A percentile compares a stretch with the other conserved stretches of the same genome.
phyloP scores from a whole-genome alignment of 768 basidiomycete genomes.

The Phlebiopsis gigantea region DNA sequence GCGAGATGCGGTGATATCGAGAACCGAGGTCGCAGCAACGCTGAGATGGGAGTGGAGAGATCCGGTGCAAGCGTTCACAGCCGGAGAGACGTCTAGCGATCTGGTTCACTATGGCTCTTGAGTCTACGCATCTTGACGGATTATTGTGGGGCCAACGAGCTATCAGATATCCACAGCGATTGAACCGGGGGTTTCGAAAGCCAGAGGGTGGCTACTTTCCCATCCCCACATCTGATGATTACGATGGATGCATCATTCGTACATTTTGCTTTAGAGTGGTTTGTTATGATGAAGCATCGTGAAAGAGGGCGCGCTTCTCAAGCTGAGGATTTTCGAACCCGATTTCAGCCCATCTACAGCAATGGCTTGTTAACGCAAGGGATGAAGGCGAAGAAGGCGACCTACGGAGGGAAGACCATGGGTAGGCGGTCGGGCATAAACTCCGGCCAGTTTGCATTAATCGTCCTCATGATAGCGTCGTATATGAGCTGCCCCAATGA shows the following conservation, averaged over 20 bases:
- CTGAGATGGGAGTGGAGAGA: too few species aligned
- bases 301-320: neutral
- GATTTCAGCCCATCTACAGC: constrained; percentile 9
- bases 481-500: constrained; percentile 53
- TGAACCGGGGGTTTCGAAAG: too few species aligned
- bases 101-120: too few species aligned
- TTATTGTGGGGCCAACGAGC: too few species aligned
- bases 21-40: too few species aligned
- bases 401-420: constrained; percentile 57
- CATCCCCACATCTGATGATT: too few species aligned
- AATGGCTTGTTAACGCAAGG: neutral
- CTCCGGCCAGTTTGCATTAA: constrained; percentile 57
- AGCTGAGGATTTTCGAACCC: neutral
- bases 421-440: constrained; percentile 60
- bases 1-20: too few species aligned
- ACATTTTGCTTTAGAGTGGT: neutral
- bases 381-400: neutral
- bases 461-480: constrained; percentile 51
- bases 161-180: too few species aligned
- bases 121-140: too few species aligned
- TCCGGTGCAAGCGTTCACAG: too few species aligned
- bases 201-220: too few species aligned
- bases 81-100: too few species aligned
- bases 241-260: neutral
- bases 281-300: neutral